Base-by-base conservation (phyloP, 2,329 filamentous ascomycete genomes). In the Daldinia sp. region DNA sequence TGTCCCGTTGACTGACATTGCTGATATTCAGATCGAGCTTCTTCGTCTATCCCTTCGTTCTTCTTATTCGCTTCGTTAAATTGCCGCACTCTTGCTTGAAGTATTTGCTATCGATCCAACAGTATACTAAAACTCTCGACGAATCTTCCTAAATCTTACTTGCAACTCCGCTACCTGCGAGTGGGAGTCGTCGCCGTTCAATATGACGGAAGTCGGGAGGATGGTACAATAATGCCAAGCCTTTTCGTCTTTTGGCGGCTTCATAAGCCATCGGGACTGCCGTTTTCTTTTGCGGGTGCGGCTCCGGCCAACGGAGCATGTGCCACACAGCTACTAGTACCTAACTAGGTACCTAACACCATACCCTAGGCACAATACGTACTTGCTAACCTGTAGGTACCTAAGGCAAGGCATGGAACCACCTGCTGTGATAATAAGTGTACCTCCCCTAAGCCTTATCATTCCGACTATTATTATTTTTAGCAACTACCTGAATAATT, bases 1-100 rank as follows among this genome's bases (percentile, higher is more conserved):
- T 80, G 86, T 76, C 23, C 64, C 64, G 50, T 72, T 62, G 37
- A 34, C 47, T 47, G 66, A 54, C 71, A 73, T 73, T 2, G 32
- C 27, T 25, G 11, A 15, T 48, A 48, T 48, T 56, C 11, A 11
- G 19, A n/a, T 39, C 4, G 15, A 34, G 34, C 19, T 50, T 55
- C 30, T 19, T 45, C 11, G 19, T 43, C 13, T 43, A 3, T 9
- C 6, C 21, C 25, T 27, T 27, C 3, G 13, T 27, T 45, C 11
- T 6, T 19, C 1, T n/a, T 25, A 43, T 43, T 45, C 39, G 15
- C 10, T 35, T 54, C 7, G 29, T 32, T 11, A 11, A 32, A n/a
- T 32, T 32, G 29, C 6, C 45, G n/a, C 25, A 30, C 25, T 15
- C 10, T 48, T 30, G 45, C 11, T 32, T 7, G 45, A 30, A 19